phyloP scores from a whole-genome alignment of 768 basidiomycete genomes.

The Fomitopsis serialis region DNA sequence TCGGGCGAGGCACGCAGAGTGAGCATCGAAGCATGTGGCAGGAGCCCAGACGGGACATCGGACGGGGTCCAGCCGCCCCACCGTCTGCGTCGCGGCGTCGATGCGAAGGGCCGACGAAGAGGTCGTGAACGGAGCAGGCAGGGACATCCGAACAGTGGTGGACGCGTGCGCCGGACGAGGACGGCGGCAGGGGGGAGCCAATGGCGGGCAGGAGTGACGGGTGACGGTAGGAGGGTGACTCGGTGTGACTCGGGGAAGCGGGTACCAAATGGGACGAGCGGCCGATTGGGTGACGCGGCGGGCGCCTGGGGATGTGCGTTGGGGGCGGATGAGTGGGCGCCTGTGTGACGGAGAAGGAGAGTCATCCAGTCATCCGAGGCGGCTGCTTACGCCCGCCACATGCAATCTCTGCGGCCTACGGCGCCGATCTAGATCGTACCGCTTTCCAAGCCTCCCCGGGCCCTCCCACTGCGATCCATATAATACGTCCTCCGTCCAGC shows the following conservation, averaged over 20 bases:
- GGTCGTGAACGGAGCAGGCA: not conserved
- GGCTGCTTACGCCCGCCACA: not conserved
- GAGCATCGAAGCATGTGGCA: not conserved
- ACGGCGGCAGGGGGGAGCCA: not conserved
- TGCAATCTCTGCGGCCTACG: not conserved
- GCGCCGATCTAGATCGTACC: not conserved
- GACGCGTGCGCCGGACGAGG: not conserved
- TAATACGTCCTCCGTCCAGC: not conserved
- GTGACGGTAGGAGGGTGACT: not conserved
- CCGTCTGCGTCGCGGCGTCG: not conserved
- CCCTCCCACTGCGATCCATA: not conserved
- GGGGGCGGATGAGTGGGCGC: too few relatives aligned
- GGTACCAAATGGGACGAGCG: not conserved
- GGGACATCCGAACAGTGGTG: not conserved
- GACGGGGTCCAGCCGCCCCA: not conserved
- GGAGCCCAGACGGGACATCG: not conserved
- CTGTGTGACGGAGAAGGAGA: not conserved
- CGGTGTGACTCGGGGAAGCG: not conserved
- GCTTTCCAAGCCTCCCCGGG: not conserved
- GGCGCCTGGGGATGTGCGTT: not conserved
- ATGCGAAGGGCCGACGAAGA: not conserved
- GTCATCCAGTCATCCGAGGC: not conserved
- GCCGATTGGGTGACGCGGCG: not conserved
- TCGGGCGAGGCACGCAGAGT: not conserved
- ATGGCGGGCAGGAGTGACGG: not conserved